These are phyloP conservation scores for Dothiorella sarmentorum DNA, from an alignment of 2,329 filamentous ascomycete species.

Conservation along the genomic window DNA sequence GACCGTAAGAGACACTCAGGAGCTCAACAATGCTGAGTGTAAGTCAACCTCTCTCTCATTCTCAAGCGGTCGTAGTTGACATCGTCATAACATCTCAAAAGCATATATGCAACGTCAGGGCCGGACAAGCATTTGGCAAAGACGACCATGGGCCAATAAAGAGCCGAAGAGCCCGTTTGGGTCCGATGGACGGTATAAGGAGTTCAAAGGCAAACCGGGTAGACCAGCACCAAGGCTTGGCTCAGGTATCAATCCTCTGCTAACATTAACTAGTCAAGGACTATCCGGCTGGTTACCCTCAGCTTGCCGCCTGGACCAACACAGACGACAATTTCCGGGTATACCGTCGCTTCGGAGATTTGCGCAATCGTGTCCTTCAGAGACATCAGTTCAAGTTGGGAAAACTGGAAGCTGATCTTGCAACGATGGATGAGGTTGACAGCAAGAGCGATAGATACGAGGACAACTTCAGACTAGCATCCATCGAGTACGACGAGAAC, in stretches of 20 bases:
- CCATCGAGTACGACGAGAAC: neutral
- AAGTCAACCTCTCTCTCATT: too few relatives aligned
- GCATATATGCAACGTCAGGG: too few relatives aligned
- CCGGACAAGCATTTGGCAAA: too few relatives aligned
- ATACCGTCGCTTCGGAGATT: conserved; percentile 20
- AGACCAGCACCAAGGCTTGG: neutral
- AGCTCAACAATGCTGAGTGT: too few relatives aligned
- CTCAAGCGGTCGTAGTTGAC: too few relatives aligned
- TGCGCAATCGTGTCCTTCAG: conserved; percentile 20
- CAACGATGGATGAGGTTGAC: neutral
- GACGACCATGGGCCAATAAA: too few relatives aligned
- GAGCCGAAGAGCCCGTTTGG: too few relatives aligned
- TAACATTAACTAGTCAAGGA: neutral
- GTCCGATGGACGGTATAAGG: neutral
- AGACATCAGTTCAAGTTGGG: conserved; percentile 19
- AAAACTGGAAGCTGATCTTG: conserved; percentile 5
- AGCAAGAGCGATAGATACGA: neutral
- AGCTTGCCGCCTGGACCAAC: conserved; percentile 19
- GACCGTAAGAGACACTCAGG: too few relatives aligned
- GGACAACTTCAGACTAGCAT: neutral
- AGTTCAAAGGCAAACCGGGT: neutral
- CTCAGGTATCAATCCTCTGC: neutral
- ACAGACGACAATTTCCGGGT: conserved; percentile 18
- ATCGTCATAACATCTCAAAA: too few relatives aligned
- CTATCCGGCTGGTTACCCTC: conserved; percentile 19